phyloP scores from a whole-genome alignment of 768 basidiomycete genomes.

The Gelatoporia subvermispora region DNA sequence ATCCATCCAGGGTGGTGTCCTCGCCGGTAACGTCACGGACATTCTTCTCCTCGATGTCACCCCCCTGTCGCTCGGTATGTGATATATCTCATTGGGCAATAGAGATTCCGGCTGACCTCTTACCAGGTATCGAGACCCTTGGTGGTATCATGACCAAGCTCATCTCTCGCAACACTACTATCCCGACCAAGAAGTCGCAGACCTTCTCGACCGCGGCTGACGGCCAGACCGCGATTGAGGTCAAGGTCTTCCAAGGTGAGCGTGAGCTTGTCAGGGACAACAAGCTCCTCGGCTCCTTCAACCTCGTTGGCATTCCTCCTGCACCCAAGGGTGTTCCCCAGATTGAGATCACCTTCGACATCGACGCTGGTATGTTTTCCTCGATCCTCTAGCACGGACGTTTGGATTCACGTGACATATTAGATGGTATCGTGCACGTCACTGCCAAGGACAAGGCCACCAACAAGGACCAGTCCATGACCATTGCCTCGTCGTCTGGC shows the following conservation, averaged over 20 bases:
- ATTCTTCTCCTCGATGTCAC: slow-evolving; percentile 93
- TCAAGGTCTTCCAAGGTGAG: slow-evolving; percentile 99
- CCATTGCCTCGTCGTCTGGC: slow-evolving; percentile 95
- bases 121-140: slow-evolving; percentile 82
- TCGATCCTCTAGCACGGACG: slow-evolving; percentile 4
- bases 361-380: slow-evolving; percentile 73
- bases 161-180: slow-evolving; percentile 97
- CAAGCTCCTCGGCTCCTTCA: slow-evolving; percentile 99
- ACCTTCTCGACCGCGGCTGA: slow-evolving; percentile 99
- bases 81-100: background rate
- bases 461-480: slow-evolving; percentile 89
- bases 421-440: slow-evolving; percentile 96
- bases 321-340: slow-evolving; percentile 74
- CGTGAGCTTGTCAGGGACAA: slow-evolving; percentile 98
- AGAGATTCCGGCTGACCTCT: background rate
- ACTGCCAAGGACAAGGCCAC: slow-evolving; percentile 94
- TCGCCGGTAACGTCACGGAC: slow-evolving; percentile 94
- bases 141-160: slow-evolving; percentile 99
- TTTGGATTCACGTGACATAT: background rate
- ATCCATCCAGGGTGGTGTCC: slow-evolving; percentile 95
- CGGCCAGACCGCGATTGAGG: slow-evolving; percentile 98
- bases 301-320: slow-evolving; percentile 94
- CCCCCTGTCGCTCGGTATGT: slow-evolving; percentile 90
- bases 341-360: slow-evolving; percentile 90
- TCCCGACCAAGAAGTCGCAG: slow-evolving; percentile 99